Percentiles rank a stretch among this genome's conserved stretches.
These are phyloP conservation scores for Sesbania bispinosa DNA, from an alignment of 306 rosid genomes.

Conservation along the genomic window DNA sequence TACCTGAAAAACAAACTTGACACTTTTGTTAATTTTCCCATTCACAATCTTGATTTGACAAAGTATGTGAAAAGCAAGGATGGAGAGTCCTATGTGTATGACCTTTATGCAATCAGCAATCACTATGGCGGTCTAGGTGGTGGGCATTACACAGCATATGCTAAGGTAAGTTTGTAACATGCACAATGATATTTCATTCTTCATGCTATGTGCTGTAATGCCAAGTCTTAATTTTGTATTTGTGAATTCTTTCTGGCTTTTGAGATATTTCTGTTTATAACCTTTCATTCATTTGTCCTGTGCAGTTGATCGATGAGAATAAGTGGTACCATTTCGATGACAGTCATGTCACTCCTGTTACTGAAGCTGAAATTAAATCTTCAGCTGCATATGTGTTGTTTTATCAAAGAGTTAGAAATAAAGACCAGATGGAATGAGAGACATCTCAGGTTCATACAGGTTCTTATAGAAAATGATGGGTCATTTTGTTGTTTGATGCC, in stretches of 20 bases:
- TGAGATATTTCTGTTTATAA: conserved; percentile 16
- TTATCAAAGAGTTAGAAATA: conserved; percentile 69
- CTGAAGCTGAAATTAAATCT: conserved; percentile 77
- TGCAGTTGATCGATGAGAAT: conserved; percentile 90
- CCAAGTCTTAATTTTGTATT: not conserved
- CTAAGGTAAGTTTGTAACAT: conserved; percentile 52
- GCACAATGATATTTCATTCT: not conserved
- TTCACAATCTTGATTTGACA: conserved; percentile 87
- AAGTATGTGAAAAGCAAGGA: conserved; percentile 79
- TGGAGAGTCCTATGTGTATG: conserved; percentile 60
- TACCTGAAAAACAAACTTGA: conserved; percentile 91
- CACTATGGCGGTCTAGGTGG: conserved; percentile 98
- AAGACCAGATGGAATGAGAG: conserved; percentile 38
- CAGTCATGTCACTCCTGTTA: conserved; percentile 65
- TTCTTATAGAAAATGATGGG: conserved; percentile 25
- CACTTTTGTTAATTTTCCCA: conserved; percentile 91
- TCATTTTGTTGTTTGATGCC: conserved; percentile 12
- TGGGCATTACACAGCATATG: conserved; percentile 96
- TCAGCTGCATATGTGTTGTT: conserved; percentile 89
- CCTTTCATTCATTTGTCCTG: not conserved
- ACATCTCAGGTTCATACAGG: conserved; percentile 39
- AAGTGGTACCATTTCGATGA: conserved; percentile 97
- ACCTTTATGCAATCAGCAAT: conserved; percentile 94
- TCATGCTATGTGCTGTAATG: not conserved
- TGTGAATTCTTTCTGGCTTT: not conserved